Percentiles rank a stretch among this genome's conserved stretches.
phyloP scores from a whole-genome alignment of 179 eudicot genomes.

The Pouteria campechiana region DNA sequence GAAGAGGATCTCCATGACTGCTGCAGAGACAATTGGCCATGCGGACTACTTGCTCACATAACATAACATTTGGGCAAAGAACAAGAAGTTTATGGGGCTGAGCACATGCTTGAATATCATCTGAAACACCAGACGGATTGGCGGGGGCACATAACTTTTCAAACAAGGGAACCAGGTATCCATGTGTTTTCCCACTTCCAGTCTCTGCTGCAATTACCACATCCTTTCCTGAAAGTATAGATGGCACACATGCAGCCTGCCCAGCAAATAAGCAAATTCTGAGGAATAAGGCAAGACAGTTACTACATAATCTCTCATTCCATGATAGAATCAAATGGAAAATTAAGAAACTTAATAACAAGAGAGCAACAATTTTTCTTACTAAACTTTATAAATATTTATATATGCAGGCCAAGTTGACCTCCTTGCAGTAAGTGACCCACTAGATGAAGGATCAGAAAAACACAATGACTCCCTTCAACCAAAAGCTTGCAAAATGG shows the following conservation, averaged over 20 bases:
- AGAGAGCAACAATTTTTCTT: no score
- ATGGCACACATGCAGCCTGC: conserved; percentile 91
- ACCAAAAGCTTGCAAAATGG: no score
- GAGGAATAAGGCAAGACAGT: no score
- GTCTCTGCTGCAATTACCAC: conserved; percentile 93
- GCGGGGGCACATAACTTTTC: conserved; percentile 34
- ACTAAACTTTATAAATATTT: no score
- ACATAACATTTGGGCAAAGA: conserved; percentile 94
- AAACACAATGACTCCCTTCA: no score
- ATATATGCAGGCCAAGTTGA: no score
- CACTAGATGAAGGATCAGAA: no score
- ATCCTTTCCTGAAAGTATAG: conserved; percentile 66
- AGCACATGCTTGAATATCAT: conserved; percentile 10
- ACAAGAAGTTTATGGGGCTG: conserved; percentile 34
- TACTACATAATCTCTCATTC: no score
- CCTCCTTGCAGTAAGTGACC: no score
- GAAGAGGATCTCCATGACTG: conserved; percentile 55
- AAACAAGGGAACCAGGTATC: conserved; percentile 74
- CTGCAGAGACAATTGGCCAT: conserved; percentile 74
- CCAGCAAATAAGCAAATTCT: conserved; percentile 15
- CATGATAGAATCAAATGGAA: no score
- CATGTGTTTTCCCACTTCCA: conserved; percentile 94
- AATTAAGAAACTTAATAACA: no score
- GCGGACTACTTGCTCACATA: conserved; percentile 94
- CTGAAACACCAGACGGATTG: conserved; percentile 12